Evolutionary conservation across 2,329 filamentous ascomycete genomes (phyloP).

Genomic region (Stachybotrys elegans): DNA sequence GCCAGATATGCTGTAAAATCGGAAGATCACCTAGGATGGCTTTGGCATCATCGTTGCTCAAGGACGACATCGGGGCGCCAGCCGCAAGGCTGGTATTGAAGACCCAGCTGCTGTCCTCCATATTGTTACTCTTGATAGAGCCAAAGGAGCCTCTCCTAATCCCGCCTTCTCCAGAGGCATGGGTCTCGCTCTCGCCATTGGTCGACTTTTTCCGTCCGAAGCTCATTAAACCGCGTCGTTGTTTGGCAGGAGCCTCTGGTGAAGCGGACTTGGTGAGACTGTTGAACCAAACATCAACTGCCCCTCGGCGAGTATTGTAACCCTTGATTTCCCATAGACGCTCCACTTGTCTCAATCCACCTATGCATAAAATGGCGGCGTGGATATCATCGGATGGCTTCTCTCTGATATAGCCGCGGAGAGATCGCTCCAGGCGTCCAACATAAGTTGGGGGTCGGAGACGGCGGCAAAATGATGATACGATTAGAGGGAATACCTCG

Average conservation of each 20-base stretch:
- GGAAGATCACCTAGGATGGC: constrained; percentile 51
- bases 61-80: constrained; percentile 57
- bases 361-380: constrained; percentile 53
- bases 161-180: neutral
- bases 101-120: constrained; percentile 37
- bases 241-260: constrained; percentile 39
- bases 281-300: constrained; percentile 57
- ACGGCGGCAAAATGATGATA: constrained; percentile 59
- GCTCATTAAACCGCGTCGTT: constrained; percentile 45
- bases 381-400: constrained; percentile 59
- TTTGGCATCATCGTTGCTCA: constrained; percentile 45
- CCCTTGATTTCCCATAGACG: constrained; percentile 62
- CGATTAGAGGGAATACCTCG: constrained; percentile 58
- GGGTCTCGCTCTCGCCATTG: constrained; percentile 20
- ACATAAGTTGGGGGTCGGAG: constrained; percentile 60
- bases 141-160: constrained; percentile 12
- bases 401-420: constrained; percentile 60
- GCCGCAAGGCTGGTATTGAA: constrained; percentile 55
- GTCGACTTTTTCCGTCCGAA: constrained; percentile 55
- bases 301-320: constrained; percentile 54
- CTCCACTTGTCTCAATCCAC: constrained; percentile 58
- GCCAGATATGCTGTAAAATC: constrained; percentile 55
- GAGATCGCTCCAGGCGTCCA: constrained; percentile 55
- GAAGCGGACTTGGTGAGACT: constrained; percentile 39
- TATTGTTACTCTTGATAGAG: constrained; percentile 23